phyloP scores from a whole-genome alignment of 2,329 filamentous ascomycete genomes.

The Didymella sp. region DNA sequence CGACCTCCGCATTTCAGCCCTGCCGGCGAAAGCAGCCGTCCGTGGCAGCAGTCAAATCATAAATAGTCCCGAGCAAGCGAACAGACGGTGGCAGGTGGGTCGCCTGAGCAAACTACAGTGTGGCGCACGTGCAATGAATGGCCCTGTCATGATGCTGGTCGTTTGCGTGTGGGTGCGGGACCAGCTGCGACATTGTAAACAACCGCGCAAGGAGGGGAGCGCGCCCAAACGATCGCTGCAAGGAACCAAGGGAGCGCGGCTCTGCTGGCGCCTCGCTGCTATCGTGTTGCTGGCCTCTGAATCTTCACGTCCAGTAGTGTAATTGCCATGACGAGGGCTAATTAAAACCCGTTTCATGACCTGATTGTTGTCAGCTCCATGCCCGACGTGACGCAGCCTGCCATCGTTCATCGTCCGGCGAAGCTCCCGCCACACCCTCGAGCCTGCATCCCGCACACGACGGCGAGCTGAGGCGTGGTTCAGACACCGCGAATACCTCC shows the following conservation, averaged over 20 bases:
- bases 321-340: conserved; percentile 22
- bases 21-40: background rate
- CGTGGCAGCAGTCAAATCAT: background rate
- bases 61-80: background rate
- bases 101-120: background rate
- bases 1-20: conserved; percentile 6
- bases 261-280: conserved; percentile 1
- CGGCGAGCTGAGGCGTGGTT: conserved; percentile 1
- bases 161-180: conserved; percentile 7
- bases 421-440: conserved; percentile 16
- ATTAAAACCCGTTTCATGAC: conserved; percentile 23
- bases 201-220: conserved; percentile 4
- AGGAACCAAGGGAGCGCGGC: conserved; percentile 15
- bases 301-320: conserved; percentile 5
- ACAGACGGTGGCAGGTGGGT: background rate
- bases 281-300: conserved; percentile 6
- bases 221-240: conserved; percentile 18
- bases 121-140: conserved; percentile 14
- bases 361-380: conserved; percentile 15
- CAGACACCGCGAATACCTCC: background rate
- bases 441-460: conserved; percentile 1
- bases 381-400: conserved; percentile 20
- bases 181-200: conserved; percentile 9
- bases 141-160: conserved; percentile 12
- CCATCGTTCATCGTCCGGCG: conserved; percentile 3